Percentiles rank a stretch among this genome's conserved stretches.
phyloP scores from a whole-genome alignment of 1,284 basidiomycete genomes.

The Trametes versicolor region DNA sequence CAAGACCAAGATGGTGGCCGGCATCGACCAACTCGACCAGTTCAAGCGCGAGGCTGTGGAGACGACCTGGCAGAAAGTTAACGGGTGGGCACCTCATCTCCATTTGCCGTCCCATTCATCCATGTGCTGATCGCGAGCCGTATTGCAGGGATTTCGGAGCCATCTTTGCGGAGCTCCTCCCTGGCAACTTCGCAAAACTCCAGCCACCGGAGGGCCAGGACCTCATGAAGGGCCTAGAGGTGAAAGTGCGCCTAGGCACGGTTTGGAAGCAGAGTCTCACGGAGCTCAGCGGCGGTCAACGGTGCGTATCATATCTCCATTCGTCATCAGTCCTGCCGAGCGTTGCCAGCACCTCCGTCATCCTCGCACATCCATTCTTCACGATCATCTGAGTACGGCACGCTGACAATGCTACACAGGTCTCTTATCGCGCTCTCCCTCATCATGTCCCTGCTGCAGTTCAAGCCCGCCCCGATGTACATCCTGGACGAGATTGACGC shows the following conservation, averaged over 20 bases:
- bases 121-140: conserved; percentile 13
- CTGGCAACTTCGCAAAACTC: conserved; percentile 96
- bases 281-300: conserved; percentile 96
- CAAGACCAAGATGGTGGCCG: conserved; percentile 96
- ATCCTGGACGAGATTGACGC: conserved; percentile 99
- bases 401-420: conserved; percentile 50
- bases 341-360: background rate
- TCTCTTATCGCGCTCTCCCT: conserved; percentile 96
- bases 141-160: conserved; percentile 88
- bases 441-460: conserved; percentile 98
- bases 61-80: conserved; percentile 97
- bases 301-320: conserved; percentile 59
- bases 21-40: conserved; percentile 92
- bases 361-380: background rate
- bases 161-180: conserved; percentile 96
- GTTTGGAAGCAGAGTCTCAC: conserved; percentile 99
- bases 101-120: background rate
- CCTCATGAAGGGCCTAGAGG: conserved; percentile 94
- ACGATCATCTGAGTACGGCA: background rate
- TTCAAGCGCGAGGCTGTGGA: conserved; percentile 95
- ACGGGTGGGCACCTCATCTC: conserved; percentile 62
- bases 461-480: conserved; percentile 99
- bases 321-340: background rate
- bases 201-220: conserved; percentile 95
- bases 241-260: conserved; percentile 93